Conservation (phyloP, 371 early-diverging fungal genomes). For the Syncephalastrum monosporum region DNA sequence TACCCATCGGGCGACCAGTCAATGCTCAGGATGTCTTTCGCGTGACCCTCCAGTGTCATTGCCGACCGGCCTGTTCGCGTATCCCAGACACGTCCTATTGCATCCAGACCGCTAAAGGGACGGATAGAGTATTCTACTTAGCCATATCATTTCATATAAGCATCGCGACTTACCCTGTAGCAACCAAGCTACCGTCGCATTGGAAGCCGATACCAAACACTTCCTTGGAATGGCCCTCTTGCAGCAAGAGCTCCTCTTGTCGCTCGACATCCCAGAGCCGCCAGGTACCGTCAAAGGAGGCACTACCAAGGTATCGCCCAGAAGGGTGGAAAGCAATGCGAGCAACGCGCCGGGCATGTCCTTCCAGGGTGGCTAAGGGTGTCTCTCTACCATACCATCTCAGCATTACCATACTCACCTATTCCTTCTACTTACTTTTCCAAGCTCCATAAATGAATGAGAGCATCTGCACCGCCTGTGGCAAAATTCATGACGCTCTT, state of each 20-base stretch:
- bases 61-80: slow-evolving; percentile 88
- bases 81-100: slow-evolving; percentile 95
- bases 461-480: slow-evolving; percentile 77
- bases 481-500: slow-evolving; percentile 74
- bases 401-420: not conserved
- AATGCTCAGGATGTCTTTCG: slow-evolving; percentile 81
- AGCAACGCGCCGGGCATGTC: slow-evolving; percentile 85
- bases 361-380: slow-evolving; percentile 77
- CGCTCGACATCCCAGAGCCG: slow-evolving; percentile 91
- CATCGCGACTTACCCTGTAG: slow-evolving; percentile 66
- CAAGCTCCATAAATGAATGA: slow-evolving; percentile 80
- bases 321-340: slow-evolving; percentile 90
- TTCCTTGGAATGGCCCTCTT: slow-evolving; percentile 93
- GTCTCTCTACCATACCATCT: slow-evolving; percentile 49
- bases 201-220: slow-evolving; percentile 92
- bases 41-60: slow-evolving; percentile 89
- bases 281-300: slow-evolving; percentile 93
- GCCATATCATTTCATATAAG: not conserved
- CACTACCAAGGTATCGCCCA: slow-evolving; percentile 84
- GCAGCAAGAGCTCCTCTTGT: slow-evolving; percentile 75
- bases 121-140: not conserved
- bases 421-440: slow-evolving; percentile 44
- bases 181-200: slow-evolving; percentile 87
- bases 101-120: slow-evolving; percentile 76
- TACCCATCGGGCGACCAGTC: slow-evolving; percentile 94